These are phyloP conservation scores for thale cress (Arabidopsis thaliana) DNA, from an alignment of 345 rosid species.

Conservation along the genomic window TAIR10.1 NC_003070.9:25570501-25571000, in stretches of 20 bases:
- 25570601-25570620: slow-evolving; percentile 74
- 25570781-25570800: slow-evolving; percentile 5
- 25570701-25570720: slow-evolving; percentile 62
- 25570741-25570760: background rate
- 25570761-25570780: background rate
- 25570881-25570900: background rate
- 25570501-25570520: slow-evolving; percentile 74
- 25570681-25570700: slow-evolving; percentile 77
- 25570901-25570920: slow-evolving; percentile 9
- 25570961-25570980: slow-evolving; percentile 9
- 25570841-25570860: slow-evolving; percentile 19
- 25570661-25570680: slow-evolving; percentile 64
- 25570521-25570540: slow-evolving; percentile 70
- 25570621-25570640: slow-evolving; percentile 86
- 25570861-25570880: background rate
- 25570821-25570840: background rate
- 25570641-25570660: slow-evolving; percentile 76
- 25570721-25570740: background rate
- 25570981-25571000: slow-evolving; percentile 1
- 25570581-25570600: slow-evolving; percentile 73
- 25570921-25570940: slow-evolving; percentile 1
- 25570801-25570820: slow-evolving; percentile 1
- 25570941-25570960: background rate
- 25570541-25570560: slow-evolving; percentile 84
- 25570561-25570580: slow-evolving; percentile 82